Conservation (phyloP, 106 monocot species). For the Platanthera zijinensis region DNA sequence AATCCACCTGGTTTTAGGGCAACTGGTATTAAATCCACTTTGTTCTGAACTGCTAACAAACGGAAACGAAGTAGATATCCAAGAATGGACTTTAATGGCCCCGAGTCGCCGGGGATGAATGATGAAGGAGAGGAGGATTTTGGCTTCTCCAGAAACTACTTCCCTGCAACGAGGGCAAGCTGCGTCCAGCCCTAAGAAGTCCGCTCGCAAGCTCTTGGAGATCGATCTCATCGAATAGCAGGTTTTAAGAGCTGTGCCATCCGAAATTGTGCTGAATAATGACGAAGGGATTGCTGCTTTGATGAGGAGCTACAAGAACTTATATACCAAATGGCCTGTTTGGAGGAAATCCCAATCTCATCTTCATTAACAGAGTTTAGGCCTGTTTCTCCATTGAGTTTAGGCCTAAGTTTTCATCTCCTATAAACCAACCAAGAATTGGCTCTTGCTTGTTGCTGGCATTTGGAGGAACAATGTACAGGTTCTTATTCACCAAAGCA, state of each 20-base stretch:
- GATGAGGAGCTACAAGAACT: constrained; percentile 33
- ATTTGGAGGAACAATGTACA: too few species aligned
- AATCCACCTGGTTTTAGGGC: background rate
- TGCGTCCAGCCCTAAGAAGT: constrained; percentile 36
- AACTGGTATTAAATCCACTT: background rate
- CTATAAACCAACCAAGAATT: too few species aligned
- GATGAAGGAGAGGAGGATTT: constrained; percentile 48
- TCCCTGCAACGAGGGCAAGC: constrained; percentile 64
- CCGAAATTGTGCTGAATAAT: constrained; percentile 23
- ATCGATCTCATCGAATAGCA: constrained; percentile 64
- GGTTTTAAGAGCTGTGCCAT: constrained; percentile 30
- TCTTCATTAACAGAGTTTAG: too few species aligned
- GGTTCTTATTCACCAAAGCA: too few species aligned
- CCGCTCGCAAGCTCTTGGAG: constrained; percentile 59
- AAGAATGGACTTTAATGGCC: background rate
- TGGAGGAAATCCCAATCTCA: too few species aligned
- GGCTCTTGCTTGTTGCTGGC: too few species aligned
- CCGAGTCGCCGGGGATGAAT: background rate
- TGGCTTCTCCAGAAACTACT: constrained; percentile 84
- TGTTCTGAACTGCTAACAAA: background rate
- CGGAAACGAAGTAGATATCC: background rate
- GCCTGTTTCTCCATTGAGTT: too few species aligned
- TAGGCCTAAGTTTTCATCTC: too few species aligned
- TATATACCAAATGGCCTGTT: constrained; percentile 68
- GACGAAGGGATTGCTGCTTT: constrained; percentile 33